Evolutionary conservation across 148 eudicot species (phyloP).

Genomic region (Cornus suecica): DNA sequence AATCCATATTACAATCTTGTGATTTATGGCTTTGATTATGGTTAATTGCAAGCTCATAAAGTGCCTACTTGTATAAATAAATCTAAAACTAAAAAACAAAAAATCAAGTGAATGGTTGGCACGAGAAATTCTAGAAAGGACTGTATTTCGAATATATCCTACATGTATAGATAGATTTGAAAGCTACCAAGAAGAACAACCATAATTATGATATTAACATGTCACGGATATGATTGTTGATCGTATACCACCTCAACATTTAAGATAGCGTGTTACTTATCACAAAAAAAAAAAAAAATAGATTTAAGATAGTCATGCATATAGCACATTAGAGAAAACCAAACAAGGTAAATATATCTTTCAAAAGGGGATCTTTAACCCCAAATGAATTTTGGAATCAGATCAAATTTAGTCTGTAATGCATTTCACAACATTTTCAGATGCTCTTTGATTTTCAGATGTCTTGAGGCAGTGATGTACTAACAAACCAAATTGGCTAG

Average conservation of each 20-base stretch:
- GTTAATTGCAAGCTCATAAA: neutral
- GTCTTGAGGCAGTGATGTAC: neutral
- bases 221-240: neutral
- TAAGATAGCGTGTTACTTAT: no score
- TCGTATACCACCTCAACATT: neutral
- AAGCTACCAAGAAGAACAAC: neutral
- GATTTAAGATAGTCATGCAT: neutral
- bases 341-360: neutral
- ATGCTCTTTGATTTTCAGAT: neutral
- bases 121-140: neutral
- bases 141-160: neutral
- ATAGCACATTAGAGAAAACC: neutral
- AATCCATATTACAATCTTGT: neutral
- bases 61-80: neutral
- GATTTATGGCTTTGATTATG: neutral
- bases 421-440: neutral
- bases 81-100: neutral
- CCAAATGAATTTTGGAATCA: neutral
- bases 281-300: no score
- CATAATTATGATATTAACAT: neutral
- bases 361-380: neutral
- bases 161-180: neutral
- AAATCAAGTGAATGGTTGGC: neutral
- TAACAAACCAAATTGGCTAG: neutral
- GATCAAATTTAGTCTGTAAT: neutral